Conservation (phyloP, 2,329 filamentous ascomycete genomes). For the Pseudopyricularia cyperi region DNA sequence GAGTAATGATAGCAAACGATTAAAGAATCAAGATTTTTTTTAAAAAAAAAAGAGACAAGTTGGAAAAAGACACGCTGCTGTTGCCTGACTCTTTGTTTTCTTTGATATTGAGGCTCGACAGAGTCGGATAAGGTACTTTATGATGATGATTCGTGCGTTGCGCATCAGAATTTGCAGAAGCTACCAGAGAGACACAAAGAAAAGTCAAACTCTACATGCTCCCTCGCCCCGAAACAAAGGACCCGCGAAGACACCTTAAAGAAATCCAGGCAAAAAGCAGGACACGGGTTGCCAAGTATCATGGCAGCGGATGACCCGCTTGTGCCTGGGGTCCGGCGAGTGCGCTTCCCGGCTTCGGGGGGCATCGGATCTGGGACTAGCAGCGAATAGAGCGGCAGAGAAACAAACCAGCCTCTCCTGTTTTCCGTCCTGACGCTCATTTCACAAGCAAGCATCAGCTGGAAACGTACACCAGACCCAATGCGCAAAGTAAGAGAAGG, state of each 20-base stretch:
- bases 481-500: too few relatives aligned
- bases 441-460: too few relatives aligned
- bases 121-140: too few relatives aligned
- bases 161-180: too few relatives aligned
- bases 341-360: not conserved
- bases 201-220: not conserved
- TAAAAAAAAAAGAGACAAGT: not conserved
- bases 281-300: not conserved
- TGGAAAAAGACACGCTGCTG: too few relatives aligned
- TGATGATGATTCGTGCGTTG: too few relatives aligned
- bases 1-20: too few relatives aligned
- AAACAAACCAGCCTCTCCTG: not conserved
- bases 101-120: too few relatives aligned
- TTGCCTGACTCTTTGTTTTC: too few relatives aligned
- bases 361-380: not conserved
- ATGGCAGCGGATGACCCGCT: not conserved
- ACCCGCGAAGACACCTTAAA: slow-evolving; percentile 4
- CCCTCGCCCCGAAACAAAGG: not conserved
- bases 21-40: too few relatives aligned
- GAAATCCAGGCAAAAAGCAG: not conserved
- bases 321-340: not conserved
- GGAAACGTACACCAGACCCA: too few relatives aligned
- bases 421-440: not conserved
- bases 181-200: not conserved
- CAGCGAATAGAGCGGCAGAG: not conserved